Evolutionary conservation across 2,329 filamentous ascomycete genomes (phyloP).

Genomic region (Ploettnerulaceae sp.): DNA sequence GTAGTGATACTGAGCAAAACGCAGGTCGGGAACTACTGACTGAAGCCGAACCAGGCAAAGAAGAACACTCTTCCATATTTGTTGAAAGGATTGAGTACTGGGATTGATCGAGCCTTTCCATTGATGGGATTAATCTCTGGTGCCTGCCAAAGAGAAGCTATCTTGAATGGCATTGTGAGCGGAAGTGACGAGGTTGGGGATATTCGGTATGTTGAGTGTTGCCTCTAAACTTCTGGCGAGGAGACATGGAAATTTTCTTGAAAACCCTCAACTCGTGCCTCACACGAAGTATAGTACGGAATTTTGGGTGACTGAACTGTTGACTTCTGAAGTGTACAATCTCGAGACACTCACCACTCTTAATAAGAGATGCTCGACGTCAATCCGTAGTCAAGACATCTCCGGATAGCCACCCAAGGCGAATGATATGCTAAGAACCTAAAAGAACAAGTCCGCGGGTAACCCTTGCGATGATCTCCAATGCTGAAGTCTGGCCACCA

Average conservation of each 20-base stretch:
- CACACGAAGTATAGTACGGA: no score
- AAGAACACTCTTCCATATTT: conserved; percentile 84
- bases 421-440: conserved; percentile 1
- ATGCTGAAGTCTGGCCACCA: not conserved
- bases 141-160: conserved; percentile 28
- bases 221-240: not conserved
- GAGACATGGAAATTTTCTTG: not conserved
- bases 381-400: conserved; percentile 22
- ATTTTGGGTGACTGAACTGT: no score
- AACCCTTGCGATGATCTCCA: conserved; percentile 21
- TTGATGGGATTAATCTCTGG: conserved; percentile 65
- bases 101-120: conserved; percentile 75
- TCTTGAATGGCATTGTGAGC: conserved; percentile 24
- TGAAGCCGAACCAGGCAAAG: conserved; percentile 68
- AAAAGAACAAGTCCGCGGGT: conserved; percentile 20
- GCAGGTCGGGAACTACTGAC: conserved; percentile 6
- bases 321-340: not conserved
- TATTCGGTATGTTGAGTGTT: not conserved
- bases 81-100: conserved; percentile 71
- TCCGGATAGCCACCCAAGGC: conserved; percentile 17
- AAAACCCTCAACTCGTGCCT: no score
- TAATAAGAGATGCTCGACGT: conserved; percentile 21
- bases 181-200: not conserved
- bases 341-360: conserved; percentile 7
- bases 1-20: not conserved